Evolutionary conservation across 495 filamentous ascomycete species (phyloP).

Genomic region (Oleoguttula mirabilis): DNA sequence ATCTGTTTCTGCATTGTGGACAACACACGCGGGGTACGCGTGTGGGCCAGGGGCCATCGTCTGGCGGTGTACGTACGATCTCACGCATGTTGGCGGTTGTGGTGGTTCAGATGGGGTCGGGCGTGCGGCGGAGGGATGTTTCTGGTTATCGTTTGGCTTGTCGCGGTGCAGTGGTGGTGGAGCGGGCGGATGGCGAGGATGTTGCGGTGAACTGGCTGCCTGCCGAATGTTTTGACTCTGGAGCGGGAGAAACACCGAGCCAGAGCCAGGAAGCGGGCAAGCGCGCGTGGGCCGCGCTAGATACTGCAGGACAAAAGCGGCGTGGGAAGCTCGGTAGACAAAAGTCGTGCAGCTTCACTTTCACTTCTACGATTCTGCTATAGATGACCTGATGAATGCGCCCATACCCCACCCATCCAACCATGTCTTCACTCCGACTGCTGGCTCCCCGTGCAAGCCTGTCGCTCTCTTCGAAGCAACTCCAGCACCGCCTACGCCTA

Average conservation of each 20-base stretch:
- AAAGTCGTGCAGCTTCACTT: too few species aligned
- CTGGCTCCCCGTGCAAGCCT: constrained; percentile 6
- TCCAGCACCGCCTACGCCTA: constrained; percentile 9
- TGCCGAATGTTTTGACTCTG: too few species aligned
- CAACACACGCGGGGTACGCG: constrained; percentile 29
- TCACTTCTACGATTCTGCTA: too few species aligned
- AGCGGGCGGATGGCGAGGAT: not conserved
- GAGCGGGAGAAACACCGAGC: too few species aligned
- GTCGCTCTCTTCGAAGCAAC: constrained; percentile 12
- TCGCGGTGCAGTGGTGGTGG: not conserved
- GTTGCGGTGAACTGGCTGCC: too few species aligned
- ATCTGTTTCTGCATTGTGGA: constrained; percentile 28
- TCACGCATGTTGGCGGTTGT: constrained; percentile 30
- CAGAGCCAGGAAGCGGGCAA: too few species aligned
- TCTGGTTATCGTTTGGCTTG: constrained; percentile 1
- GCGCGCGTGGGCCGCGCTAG: too few species aligned
- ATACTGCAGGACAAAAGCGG: too few species aligned
- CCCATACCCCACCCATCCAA: not conserved
- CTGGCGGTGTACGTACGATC: constrained; percentile 28
- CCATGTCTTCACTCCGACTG: constrained; percentile 13
- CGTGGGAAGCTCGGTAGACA: too few species aligned
- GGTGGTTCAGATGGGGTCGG: not conserved
- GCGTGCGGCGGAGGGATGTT: not conserved
- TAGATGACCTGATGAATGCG: too few species aligned
- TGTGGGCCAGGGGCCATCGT: constrained; percentile 17